A percentile compares a stretch with the other conserved stretches of the same genome.
phyloP scores from a whole-genome alignment of 1,284 basidiomycete species.

The Tilletia caries region DNA sequence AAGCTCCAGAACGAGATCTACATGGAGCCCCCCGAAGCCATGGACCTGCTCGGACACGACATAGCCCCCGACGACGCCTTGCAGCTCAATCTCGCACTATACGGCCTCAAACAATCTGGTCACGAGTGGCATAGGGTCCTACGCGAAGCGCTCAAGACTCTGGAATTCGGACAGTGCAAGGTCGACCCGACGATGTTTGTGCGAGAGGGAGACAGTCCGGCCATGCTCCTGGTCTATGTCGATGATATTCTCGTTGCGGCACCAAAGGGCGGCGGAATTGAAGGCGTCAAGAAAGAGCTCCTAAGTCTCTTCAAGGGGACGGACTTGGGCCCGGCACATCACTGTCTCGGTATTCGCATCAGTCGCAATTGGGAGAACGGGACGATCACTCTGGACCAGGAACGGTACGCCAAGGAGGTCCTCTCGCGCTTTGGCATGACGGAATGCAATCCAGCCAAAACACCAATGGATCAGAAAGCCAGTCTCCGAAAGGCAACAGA shows the following conservation, averaged over 20 bases:
- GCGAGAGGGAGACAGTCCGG: neutral
- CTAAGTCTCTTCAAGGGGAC: neutral
- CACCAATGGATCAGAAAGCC: neutral
- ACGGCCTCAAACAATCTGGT: conserved; percentile 3
- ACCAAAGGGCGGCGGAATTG: neutral
- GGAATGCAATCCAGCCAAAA: neutral
- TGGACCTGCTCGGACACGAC: neutral
- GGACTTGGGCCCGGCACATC: neutral
- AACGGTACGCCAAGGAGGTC: neutral
- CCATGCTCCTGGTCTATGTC: neutral
- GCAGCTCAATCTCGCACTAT: neutral
- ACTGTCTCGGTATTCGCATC: neutral
- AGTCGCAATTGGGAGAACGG: neutral
- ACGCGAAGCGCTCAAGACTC: neutral
- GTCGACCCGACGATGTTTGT: conserved; percentile 1
- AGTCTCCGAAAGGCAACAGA: neutral
- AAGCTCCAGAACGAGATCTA: conserved; percentile 2
- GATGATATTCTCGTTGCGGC: neutral
- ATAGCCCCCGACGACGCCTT: neutral
- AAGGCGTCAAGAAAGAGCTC: neutral
- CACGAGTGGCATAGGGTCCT: neutral
- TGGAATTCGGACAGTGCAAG: neutral
- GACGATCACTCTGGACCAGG: neutral
- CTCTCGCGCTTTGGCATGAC: neutral
- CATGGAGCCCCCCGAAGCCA: neutral